phyloP scores from a whole-genome alignment of 2,329 filamentous ascomycete genomes.

The Phaeosphaeriaceae sp. region DNA sequence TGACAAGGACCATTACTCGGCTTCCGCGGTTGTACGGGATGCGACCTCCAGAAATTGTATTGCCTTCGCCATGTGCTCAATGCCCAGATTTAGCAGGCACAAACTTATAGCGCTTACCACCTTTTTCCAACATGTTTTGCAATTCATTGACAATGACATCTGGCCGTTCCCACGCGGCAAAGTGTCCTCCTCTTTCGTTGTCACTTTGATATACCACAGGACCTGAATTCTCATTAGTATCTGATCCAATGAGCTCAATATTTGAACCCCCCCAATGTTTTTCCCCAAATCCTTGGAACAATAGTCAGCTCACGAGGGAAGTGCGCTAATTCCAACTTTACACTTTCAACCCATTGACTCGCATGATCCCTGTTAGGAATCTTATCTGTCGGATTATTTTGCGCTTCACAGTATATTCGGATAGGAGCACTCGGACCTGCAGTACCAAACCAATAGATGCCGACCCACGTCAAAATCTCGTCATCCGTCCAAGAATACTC shows the following conservation, averaged over 20 bases:
- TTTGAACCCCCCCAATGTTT: constrained; percentile 58
- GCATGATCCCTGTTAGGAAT: constrained; percentile 44
- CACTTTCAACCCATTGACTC: constrained; percentile 51
- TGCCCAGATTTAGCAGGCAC: constrained; percentile 42
- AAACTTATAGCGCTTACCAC: constrained; percentile 43
- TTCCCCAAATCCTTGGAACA: constrained; percentile 62
- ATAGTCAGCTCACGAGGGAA: constrained; percentile 66
- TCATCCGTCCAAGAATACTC: constrained; percentile 75
- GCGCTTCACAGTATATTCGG: constrained; percentile 75
- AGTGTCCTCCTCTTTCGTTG: constrained; percentile 64
- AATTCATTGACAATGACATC: constrained; percentile 61
- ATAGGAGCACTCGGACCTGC: constrained; percentile 72
- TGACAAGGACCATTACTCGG: no score
- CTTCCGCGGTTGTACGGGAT: no score
- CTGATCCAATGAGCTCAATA: background rate
- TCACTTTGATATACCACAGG: constrained; percentile 63
- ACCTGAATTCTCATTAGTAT: constrained; percentile 21
- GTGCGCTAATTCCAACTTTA: constrained; percentile 60
- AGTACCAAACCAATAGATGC: constrained; percentile 73
- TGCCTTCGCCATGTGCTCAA: background rate
- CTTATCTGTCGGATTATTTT: constrained; percentile 47
- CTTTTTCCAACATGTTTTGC: constrained; percentile 63
- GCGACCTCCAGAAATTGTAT: no score
- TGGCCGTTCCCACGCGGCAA: constrained; percentile 66
- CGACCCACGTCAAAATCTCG: constrained; percentile 77